Percentiles rank a stretch among this genome's conserved stretches.
Evolutionary conservation across 2,329 filamentous ascomycete genomes (phyloP).

Genomic region (Botrytis hyacinthi): DNA sequence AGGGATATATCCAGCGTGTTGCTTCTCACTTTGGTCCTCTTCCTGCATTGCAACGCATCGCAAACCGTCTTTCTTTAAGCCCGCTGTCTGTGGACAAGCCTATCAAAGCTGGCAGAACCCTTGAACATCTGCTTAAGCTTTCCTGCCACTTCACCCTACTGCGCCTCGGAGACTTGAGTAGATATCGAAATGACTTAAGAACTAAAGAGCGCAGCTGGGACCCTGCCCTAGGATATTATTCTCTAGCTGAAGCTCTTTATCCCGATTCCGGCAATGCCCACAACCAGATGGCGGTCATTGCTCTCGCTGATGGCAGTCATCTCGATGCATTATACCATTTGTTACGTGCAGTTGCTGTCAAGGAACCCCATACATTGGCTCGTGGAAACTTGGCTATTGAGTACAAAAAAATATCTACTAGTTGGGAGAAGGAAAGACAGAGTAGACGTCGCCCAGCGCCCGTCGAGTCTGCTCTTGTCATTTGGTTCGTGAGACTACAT

Average conservation of each 20-base stretch:
- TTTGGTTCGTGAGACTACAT: constrained; percentile 85
- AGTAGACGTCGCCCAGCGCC: constrained; percentile 29
- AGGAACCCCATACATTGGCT: constrained; percentile 72
- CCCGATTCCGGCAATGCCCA: constrained; percentile 79
- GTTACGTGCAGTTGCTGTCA: constrained; percentile 75
- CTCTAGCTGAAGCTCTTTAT: constrained; percentile 73
- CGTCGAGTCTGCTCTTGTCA: constrained; percentile 57
- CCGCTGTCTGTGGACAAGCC: constrained; percentile 32
- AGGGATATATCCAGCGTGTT: constrained; percentile 76
- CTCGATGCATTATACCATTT: constrained; percentile 86
- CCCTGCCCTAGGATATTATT: constrained; percentile 79
- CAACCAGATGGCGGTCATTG: constrained; percentile 88
- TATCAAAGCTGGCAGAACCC: constrained; percentile 28
- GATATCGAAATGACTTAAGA: constrained; percentile 76
- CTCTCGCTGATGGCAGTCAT: constrained; percentile 73
- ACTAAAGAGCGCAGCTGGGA: constrained; percentile 72
- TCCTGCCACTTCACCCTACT: constrained; percentile 83
- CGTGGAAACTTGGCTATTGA: constrained; percentile 74
- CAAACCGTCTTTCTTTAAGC: constrained; percentile 34
- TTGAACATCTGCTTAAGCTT: constrained; percentile 53
- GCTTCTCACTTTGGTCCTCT: constrained; percentile 53
- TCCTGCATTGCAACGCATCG: constrained; percentile 36
- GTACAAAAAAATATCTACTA: constrained; percentile 63
- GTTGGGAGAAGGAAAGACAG: constrained; percentile 55
- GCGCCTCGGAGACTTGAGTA: constrained; percentile 83